Conservation (phyloP, 306 rosid species). For the Astragalus membranaceus region DNA sequence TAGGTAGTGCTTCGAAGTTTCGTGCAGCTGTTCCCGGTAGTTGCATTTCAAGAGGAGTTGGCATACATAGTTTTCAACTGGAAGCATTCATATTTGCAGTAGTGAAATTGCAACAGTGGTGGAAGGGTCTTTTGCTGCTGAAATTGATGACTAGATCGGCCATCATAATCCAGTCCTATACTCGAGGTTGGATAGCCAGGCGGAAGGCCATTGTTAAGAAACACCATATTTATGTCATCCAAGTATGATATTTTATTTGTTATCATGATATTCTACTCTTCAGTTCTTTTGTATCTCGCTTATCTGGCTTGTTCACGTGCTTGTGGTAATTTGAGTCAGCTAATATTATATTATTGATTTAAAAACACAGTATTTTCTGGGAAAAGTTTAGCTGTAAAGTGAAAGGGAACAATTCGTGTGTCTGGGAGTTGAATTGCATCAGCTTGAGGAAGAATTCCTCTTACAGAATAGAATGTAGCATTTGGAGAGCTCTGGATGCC, state of each 20-base stretch:
- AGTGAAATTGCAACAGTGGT: slow-evolving; percentile 79
- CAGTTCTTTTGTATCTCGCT: background rate
- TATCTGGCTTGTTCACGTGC: background rate
- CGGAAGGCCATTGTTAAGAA: slow-evolving; percentile 38
- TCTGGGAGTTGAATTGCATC: background rate
- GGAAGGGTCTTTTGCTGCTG: slow-evolving; percentile 53
- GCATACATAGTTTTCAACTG: slow-evolving; percentile 37
- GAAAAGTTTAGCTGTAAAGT: background rate
- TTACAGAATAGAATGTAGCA: too few relatives aligned
- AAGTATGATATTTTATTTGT: slow-evolving; percentile 53
- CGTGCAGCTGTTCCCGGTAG: slow-evolving; percentile 2
- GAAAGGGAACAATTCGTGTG: background rate
- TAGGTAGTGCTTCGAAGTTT: slow-evolving; percentile 40
- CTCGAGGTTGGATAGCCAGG: slow-evolving; percentile 65
- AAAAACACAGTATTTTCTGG: background rate
- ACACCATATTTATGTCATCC: slow-evolving; percentile 37
- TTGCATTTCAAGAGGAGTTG: slow-evolving; percentile 27
- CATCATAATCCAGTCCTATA: slow-evolving; percentile 53
- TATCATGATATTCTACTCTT: slow-evolving; percentile 24
- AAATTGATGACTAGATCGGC: slow-evolving; percentile 44
- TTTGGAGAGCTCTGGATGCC: background rate
- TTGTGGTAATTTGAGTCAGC: background rate
- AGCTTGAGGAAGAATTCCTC: background rate
- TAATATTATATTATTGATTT: background rate
- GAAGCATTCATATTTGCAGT: slow-evolving; percentile 42